Conservation (phyloP, 257 asterid genomes). For the Plantago ovata region DNA sequence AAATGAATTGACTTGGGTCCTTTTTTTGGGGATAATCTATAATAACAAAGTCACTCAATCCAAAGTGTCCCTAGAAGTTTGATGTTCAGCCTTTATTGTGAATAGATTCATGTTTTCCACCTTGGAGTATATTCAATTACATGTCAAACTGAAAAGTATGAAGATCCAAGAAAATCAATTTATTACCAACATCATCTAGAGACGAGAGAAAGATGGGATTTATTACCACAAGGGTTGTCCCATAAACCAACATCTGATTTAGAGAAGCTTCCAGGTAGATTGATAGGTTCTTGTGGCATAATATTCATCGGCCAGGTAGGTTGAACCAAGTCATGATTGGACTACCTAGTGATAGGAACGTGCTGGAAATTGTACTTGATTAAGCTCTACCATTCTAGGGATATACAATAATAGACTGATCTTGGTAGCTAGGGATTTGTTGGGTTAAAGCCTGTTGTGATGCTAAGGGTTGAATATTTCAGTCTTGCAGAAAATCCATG, state of each 20-base stretch:
- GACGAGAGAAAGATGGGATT: no score
- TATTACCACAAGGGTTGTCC: constrained; percentile 23
- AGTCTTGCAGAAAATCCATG: constrained; percentile 12
- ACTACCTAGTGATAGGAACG: constrained; percentile 7
- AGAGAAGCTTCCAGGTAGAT: constrained; percentile 11
- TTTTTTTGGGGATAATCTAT: no score
- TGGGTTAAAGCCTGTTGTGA: constrained; percentile 20
- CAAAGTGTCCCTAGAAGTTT: no score
- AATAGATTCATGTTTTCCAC: no score
- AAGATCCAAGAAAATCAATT: no score
- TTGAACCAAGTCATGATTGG: constrained; percentile 15
- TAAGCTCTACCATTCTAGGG: constrained; percentile 1
- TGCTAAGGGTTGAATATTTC: constrained; percentile 22
- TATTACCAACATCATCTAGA: no score
- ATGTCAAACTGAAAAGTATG: no score
- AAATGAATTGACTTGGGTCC: no score
- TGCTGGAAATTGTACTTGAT: constrained; percentile 17
- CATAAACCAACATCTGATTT: constrained; percentile 22
- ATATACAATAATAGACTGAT: neutral
- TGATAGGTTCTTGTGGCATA: constrained; percentile 14
- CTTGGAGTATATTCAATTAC: no score
- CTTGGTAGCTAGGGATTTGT: constrained; percentile 7
- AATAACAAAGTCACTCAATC: no score
- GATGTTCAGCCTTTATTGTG: no score
- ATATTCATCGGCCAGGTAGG: constrained; percentile 20